These are phyloP conservation scores for Lasiodiplodia sp. DNA, from an alignment of 2,329 filamentous ascomycete species.

Conservation along the genomic window DNA sequence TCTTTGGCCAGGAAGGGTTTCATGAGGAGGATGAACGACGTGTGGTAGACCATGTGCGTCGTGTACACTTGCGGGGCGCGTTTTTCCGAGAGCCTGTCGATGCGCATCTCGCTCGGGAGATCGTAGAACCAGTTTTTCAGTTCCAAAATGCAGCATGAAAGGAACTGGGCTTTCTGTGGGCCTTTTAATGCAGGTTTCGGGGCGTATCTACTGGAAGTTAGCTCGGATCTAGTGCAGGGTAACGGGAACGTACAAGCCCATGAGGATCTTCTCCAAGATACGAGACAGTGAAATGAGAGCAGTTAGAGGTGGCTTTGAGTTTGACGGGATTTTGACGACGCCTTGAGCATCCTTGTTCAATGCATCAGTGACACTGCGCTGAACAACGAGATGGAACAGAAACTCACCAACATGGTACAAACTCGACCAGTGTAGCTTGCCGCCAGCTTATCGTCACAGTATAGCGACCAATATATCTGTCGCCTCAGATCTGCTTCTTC, in stretches of 20 bases:
- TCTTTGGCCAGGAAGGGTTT: conserved; percentile 38
- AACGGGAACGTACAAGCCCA: conserved; percentile 38
- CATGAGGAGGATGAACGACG: conserved; percentile 42
- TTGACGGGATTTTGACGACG: conserved; percentile 35
- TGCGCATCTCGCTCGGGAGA: conserved; percentile 41
- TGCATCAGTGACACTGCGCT: background rate
- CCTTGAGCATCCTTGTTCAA: conserved; percentile 41
- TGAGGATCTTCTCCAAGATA: conserved; percentile 44
- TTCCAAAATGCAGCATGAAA: conserved; percentile 43
- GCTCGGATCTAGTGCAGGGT: too few relatives aligned
- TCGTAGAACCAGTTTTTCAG: conserved; percentile 48
- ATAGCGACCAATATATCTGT: conserved; percentile 49
- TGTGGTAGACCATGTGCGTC: conserved; percentile 48
- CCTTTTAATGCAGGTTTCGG: conserved; percentile 38
- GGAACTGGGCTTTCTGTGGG: conserved; percentile 38
- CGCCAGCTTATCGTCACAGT: conserved; percentile 46
- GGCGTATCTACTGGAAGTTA: conserved; percentile 37
- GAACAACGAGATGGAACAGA: background rate
- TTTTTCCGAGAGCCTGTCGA: conserved; percentile 34
- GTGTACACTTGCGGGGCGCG: conserved; percentile 42
- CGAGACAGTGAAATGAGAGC: conserved; percentile 40
- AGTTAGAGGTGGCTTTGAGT: conserved; percentile 35
- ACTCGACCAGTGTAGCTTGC: conserved; percentile 48
- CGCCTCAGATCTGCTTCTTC: conserved; percentile 44
- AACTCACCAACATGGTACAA: conserved; percentile 46